Evolutionary conservation across 1,284 basidiomycete species (phyloP).

Genomic region (Trametes sp.): DNA sequence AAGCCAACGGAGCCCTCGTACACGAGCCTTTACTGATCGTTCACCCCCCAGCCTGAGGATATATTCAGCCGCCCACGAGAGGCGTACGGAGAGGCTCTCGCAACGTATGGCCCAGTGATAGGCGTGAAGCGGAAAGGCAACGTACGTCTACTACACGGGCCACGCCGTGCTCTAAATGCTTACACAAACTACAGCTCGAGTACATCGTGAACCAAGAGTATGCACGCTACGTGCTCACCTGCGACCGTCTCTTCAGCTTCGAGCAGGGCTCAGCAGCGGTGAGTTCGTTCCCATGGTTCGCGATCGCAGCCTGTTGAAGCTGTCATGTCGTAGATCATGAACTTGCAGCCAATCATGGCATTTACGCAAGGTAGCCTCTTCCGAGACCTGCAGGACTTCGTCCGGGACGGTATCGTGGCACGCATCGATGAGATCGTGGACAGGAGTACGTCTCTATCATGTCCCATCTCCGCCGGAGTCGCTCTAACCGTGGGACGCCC

Average conservation of each 20-base stretch:
- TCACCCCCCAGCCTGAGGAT: conserved; percentile 40
- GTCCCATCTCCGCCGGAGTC: background rate
- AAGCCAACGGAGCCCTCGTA: background rate
- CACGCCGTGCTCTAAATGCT: no score
- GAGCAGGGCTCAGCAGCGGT: conserved; percentile 45
- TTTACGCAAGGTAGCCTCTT: conserved; percentile 33
- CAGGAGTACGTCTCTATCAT: conserved; percentile 24
- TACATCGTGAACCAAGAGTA: conserved; percentile 43
- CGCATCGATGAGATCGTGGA: conserved; percentile 36
- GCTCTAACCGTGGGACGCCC: background rate
- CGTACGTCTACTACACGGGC: conserved; percentile 30
- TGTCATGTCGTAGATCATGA: conserved; percentile 31
- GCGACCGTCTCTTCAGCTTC: conserved; percentile 45
- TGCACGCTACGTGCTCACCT: conserved; percentile 39
- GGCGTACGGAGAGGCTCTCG: conserved; percentile 43
- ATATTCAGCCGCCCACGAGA: conserved; percentile 42
- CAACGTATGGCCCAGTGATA: conserved; percentile 41
- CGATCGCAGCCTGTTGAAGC: background rate
- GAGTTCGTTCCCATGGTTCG: conserved; percentile 12
- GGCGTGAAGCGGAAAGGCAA: conserved; percentile 45
- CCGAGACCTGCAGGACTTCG: conserved; percentile 34
- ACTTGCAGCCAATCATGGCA: conserved; percentile 37
- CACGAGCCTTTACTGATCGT: no score
- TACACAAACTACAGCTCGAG: no score
- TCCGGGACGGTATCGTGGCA: conserved; percentile 34